Evolutionary conservation across 148 eudicot species (phyloP).

Genomic region (Amaranthus palmeri): DNA sequence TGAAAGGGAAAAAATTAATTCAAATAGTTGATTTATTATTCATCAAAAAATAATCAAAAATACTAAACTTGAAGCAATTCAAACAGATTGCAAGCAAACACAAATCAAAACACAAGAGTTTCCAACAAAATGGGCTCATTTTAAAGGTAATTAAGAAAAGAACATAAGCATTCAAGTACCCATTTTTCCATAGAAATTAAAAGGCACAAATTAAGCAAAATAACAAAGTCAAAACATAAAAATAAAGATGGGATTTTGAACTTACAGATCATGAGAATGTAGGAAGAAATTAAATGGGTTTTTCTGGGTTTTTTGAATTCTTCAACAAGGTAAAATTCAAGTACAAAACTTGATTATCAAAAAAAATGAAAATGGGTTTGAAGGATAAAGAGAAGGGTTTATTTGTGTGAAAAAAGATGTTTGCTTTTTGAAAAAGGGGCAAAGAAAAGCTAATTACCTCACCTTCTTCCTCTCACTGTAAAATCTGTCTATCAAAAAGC

Average conservation of each 20-base stretch:
- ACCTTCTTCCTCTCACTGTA: no score
- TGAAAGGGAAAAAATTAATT: no score
- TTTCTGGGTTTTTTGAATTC: conserved; percentile 26
- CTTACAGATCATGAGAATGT: conserved; percentile 57
- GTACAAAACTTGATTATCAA: conserved; percentile 2
- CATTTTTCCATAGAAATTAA: neutral
- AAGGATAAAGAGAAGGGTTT: neutral
- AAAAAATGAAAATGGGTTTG: neutral
- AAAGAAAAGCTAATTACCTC: conserved; percentile 4
- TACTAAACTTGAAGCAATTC: neutral
- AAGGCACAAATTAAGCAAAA: neutral
- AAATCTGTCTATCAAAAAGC: neutral
- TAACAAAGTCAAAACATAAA: neutral
- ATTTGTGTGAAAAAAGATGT: conserved; percentile 7
- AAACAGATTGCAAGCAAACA: conserved; percentile 2
- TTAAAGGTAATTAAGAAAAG: conserved; percentile 5
- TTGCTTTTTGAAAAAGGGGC: conserved; percentile 15
- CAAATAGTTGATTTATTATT: no score
- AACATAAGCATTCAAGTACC: conserved; percentile 25
- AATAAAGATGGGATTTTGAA: conserved; percentile 10
- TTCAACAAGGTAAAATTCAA: conserved; percentile 20
- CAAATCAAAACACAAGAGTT: conserved; percentile 9
- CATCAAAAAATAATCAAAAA: neutral
- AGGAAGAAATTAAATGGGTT: conserved; percentile 16
- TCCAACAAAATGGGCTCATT: conserved; percentile 5